Evolutionary conservation across 345 rosid genomes (phyloP).

Genomic region (Trapa incisa): DNA sequence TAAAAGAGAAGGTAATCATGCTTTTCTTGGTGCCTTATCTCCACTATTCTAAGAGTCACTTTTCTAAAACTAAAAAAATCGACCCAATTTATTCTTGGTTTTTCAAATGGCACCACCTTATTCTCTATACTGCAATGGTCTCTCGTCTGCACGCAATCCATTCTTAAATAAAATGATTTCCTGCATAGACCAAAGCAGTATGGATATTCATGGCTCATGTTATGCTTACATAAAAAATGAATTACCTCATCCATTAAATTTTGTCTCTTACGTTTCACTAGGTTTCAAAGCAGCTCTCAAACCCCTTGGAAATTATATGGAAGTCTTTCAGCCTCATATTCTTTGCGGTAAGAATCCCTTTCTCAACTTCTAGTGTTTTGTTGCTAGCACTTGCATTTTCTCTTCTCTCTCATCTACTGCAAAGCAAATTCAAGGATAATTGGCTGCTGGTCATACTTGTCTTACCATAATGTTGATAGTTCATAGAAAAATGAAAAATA

Average conservation of each 20-base stretch:
- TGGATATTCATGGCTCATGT: neutral
- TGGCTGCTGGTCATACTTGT: neutral
- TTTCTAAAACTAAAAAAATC: too few relatives aligned
- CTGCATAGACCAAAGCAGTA: too few relatives aligned
- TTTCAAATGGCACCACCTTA: too few relatives aligned
- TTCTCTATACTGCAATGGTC: too few relatives aligned
- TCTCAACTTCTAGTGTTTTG: neutral
- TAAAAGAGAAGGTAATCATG: constrained; percentile 56
- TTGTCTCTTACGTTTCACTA: constrained; percentile 9
- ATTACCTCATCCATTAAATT: neutral
- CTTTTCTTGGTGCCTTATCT: too few relatives aligned
- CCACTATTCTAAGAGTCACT: too few relatives aligned
- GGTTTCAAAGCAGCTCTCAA: constrained; percentile 66
- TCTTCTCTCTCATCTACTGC: too few relatives aligned
- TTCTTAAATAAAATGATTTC: too few relatives aligned
- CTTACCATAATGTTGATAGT: neutral
- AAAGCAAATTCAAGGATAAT: neutral
- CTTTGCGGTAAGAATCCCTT: constrained; percentile 67
- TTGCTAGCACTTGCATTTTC: too few relatives aligned
- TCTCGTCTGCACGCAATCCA: too few relatives aligned
- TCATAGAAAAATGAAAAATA: neutral
- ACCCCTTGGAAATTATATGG: constrained; percentile 82
- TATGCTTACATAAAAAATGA: neutral
- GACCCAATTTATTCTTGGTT: too few relatives aligned
- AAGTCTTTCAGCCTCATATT: constrained; percentile 92